A percentile compares a stretch with the other conserved stretches of the same genome.
These are phyloP conservation scores for Acer campestre DNA, from an alignment of 345 rosid genomes.

Conservation along the genomic window DNA sequence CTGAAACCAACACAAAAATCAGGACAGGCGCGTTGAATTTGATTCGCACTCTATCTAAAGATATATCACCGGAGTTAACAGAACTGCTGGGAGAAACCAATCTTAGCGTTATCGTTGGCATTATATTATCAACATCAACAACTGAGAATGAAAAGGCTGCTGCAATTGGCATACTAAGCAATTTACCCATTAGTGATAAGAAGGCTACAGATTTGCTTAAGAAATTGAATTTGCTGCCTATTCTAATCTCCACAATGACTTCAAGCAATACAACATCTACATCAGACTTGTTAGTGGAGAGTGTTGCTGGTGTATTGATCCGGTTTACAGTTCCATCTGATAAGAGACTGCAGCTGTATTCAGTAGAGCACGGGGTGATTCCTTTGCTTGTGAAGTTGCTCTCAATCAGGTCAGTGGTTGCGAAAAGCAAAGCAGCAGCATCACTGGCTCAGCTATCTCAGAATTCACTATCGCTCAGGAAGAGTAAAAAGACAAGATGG, in stretches of 20 bases:
- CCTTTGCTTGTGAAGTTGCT: slow-evolving; percentile 57
- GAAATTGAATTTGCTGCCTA: slow-evolving; percentile 43
- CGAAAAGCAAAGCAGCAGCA: slow-evolving; percentile 56
- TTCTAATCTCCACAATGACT: slow-evolving; percentile 40
- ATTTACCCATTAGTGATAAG: slow-evolving; percentile 48
- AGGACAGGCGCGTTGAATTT: slow-evolving; percentile 57
- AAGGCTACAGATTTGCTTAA: slow-evolving; percentile 51
- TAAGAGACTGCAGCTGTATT: slow-evolving; percentile 54
- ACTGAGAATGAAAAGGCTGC: slow-evolving; percentile 50
- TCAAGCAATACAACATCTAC: slow-evolving; percentile 28
- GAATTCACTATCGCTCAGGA: slow-evolving; percentile 49
- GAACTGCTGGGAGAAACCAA: slow-evolving; percentile 58
- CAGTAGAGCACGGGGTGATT: slow-evolving; percentile 55
- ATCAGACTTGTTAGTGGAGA: slow-evolving; percentile 34
- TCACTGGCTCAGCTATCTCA: slow-evolving; percentile 68
- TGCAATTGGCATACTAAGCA: slow-evolving; percentile 63
- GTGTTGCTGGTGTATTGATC: slow-evolving; percentile 48
- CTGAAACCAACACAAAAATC: slow-evolving; percentile 43
- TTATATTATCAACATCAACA: slow-evolving; percentile 34
- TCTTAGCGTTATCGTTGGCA: slow-evolving; percentile 37
- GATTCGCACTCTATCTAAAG: slow-evolving; percentile 51
- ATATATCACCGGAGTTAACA: slow-evolving; percentile 46
- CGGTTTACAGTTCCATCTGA: slow-evolving; percentile 64
- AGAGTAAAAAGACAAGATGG: slow-evolving; percentile 48
- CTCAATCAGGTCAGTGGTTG: slow-evolving; percentile 42